Percentiles rank a stretch among this genome's conserved stretches.
Evolutionary conservation across 192 early-diverging fungal species (phyloP).

Genomic region (Rhizoclosmatium globosum): DNA sequence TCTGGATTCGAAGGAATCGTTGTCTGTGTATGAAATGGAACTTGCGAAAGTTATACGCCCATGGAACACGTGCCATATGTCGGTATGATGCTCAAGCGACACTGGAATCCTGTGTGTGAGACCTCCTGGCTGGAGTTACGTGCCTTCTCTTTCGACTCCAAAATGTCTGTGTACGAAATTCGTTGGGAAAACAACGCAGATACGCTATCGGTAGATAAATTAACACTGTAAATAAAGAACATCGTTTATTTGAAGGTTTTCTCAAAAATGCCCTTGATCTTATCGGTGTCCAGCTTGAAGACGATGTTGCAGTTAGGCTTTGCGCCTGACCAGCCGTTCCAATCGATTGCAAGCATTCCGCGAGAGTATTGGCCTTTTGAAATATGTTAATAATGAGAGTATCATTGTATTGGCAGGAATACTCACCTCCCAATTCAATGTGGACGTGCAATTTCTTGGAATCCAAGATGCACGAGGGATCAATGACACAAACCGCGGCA

Average conservation of each 20-base stretch:
- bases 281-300: conserved; percentile 42
- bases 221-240: no score
- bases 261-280: conserved; percentile 33
- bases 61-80: background rate
- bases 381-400: background rate
- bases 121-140: no score
- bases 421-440: conserved; percentile 46
- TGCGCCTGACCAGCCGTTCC: conserved; percentile 23
- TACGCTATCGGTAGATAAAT: no score
- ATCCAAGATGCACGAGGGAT: conserved; percentile 34
- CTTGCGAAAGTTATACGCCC: background rate
- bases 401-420: no score
- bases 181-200: no score
- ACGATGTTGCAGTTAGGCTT: conserved; percentile 42
- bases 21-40: conserved; percentile 13
- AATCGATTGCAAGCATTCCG: conserved; percentile 48
- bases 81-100: no score
- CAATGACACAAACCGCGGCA: conserved; percentile 16
- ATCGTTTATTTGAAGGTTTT: conserved; percentile 40
- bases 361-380: conserved; percentile 36
- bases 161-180: no score
- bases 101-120: no score
- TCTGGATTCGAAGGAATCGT: background rate
- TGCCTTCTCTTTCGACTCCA: no score
- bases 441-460: conserved; percentile 49